Evolutionary conservation across 306 rosid species (phyloP), one percentile per base, ranked within the genome.

Genomic region (Quercus glauca): DNA sequence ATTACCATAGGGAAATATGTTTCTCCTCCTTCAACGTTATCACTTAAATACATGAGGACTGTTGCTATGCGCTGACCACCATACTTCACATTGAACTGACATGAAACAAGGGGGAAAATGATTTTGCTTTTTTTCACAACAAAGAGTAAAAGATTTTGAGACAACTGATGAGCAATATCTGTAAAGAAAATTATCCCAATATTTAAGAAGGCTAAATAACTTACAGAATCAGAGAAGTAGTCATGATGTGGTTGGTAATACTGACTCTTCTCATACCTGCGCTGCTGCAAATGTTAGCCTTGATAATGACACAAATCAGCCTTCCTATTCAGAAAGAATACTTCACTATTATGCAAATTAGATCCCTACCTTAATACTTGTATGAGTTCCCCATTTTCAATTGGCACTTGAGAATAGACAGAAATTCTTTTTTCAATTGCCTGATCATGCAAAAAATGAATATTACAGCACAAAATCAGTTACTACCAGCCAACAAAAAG

Each of bases 1-100:
- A 78, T 78, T 87, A 95, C 99, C 91, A 74, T 18, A n/a, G 99
- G 97, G 84, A 95, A 93, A 86, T 89, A 83, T 55, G 99, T 95
- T 92, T 95, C 99, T 82, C 99, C 99, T 67, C 99, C 99, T 81
- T 91, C 98, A 79, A 95, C 89, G 73, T 86, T 91, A 82, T 88
- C 99, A 82, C 96, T 91, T 81, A 95, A 85, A 85, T 95, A 95
- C 93, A 95, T 91, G 37, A 95, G 93, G 88, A 95, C 70, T 37
- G 99, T 95, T 58, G 99, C 99, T 83, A 95, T 25, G 76, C 99
- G 92, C 93, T 95, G 99, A 78, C 99, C 99, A 59, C 99, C 99
- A 55, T 93, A 97, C 90, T 93, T 95, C 94, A 95, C 84, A 91
- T 95, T 95, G 85, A 84, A 95, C 99, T 95, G 88, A 53, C 79